A percentile compares a stretch with the other conserved stretches of the same genome.
These are phyloP conservation scores for Neopestalotiopsis sp. DNA, from an alignment of 2,329 filamentous ascomycete genomes.

Conservation along the genomic window DNA sequence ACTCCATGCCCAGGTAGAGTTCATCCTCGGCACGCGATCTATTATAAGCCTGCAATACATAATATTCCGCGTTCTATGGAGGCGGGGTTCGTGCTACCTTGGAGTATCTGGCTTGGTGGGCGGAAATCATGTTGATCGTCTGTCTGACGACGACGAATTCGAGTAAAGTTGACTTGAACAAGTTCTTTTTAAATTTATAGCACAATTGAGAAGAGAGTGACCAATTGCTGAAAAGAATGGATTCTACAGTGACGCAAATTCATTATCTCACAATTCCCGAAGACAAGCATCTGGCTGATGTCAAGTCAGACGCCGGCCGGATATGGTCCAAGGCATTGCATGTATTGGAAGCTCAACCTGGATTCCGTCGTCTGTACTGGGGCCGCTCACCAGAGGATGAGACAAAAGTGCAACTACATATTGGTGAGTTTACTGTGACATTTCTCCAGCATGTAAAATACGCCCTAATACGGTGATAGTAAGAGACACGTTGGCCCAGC, in stretches of 20 bases:
- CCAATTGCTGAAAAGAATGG: not conserved
- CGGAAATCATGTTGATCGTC: not conserved
- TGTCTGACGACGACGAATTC: not conserved
- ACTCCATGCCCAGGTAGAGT: not conserved
- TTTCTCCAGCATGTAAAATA: not conserved
- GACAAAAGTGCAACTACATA: slow-evolving; percentile 14
- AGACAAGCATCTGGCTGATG: slow-evolving; percentile 17
- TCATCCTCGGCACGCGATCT: not conserved
- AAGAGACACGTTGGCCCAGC: slow-evolving; percentile 2
- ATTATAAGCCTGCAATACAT: not conserved
- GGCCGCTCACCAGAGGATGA: slow-evolving; percentile 13
- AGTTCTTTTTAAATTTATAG: not conserved
- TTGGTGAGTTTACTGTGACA: not conserved
- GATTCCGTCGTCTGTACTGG: slow-evolving; percentile 18
- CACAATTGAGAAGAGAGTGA: not conserved
- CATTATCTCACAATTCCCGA: slow-evolving; percentile 24
- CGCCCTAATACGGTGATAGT: not conserved
- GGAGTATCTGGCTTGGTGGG: not conserved
- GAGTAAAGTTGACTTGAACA: not conserved
- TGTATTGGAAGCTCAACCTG: not conserved
- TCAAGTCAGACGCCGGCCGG: slow-evolving; percentile 15
- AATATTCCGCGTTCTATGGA: not conserved
- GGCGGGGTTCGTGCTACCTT: not conserved
- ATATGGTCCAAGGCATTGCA: slow-evolving; percentile 12
- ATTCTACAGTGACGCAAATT: slow-evolving; percentile 25